Base-by-base conservation (phyloP, 768 basidiomycete genomes). In the Lactifluus piperatus region DNA sequence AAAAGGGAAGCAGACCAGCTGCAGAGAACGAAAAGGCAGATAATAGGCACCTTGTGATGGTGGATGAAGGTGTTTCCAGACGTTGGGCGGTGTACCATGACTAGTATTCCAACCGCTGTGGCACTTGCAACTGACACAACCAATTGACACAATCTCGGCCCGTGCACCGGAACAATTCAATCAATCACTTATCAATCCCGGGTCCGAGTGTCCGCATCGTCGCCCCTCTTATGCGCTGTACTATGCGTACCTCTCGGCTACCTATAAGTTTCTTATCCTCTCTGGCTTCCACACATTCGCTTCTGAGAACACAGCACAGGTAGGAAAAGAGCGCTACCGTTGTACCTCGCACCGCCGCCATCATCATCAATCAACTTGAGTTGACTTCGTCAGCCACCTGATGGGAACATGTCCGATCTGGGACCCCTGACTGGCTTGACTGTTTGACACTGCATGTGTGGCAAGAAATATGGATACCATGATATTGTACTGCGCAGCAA, bases 321-420 rank as follows among this genome's bases (percentile, higher is more conserved):
- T 16, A 6, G 2, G 36, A 2, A 2, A 4, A 10, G 37, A 24
- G 14, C 2, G 22, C 13, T 20, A n/a, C n/a, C 20, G 43, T 37
- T 20, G 50, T 36, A 10, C 16, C 22, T 29, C 14, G 49, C 57
- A 58, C 44, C 45, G 57, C 57, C 50, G n/a, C n/a, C n/a, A n/a
- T n/a, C n/a, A 6, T 24, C 50, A 58, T 52, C 57, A 58, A 45
- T 52, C 50, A 52, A 20, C 34, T 32, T 7, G 9, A 22, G 13
- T 24, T 26, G n/a, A 6, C 29, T 30, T 7, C 30, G n/a, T 27
- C n/a, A 29, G 11, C 16, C 43, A 50, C 48, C 22, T 30, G 37
- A 36, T 44, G 43, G 13, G 5, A 11, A 18, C 7, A 41, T 18
- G 3, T 49, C 29, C 20, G 5, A 18, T 41, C 13, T 4, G 39